Percentiles rank a stretch among this genome's conserved stretches.
phyloP scores from a whole-genome alignment of 1,284 basidiomycete genomes.

The Sparassis latifolia region DNA sequence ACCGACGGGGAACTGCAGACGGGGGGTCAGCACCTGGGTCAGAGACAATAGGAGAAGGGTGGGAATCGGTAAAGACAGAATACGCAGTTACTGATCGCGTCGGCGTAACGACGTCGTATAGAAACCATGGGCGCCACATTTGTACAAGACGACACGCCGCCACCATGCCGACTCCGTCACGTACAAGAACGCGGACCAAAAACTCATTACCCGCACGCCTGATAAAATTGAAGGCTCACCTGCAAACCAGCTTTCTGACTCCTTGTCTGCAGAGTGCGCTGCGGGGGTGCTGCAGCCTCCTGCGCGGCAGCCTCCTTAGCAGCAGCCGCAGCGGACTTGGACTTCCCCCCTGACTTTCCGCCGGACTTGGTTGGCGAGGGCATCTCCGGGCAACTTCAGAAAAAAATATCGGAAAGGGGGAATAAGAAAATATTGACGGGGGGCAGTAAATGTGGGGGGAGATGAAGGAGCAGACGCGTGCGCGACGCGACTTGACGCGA shows the following conservation, averaged over 20 bases:
- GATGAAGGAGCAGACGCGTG: neutral
- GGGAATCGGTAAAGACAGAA: conserved; percentile 5
- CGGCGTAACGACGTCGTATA: too few species aligned
- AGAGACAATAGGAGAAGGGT: neutral
- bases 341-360: conserved; percentile 14
- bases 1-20: conserved; percentile 77
- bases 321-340: conserved; percentile 9
- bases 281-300: conserved; percentile 31
- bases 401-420: too few species aligned
- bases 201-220: too few species aligned
- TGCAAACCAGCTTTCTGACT: conserved; percentile 83
- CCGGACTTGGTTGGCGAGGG: conserved; percentile 15
- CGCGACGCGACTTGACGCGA: conserved; percentile 5
- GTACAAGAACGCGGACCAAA: too few species aligned
- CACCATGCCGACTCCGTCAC: too few species aligned
- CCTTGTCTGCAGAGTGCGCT: conserved; percentile 53
- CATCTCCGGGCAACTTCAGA: conserved; percentile 2
- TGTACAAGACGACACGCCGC: too few species aligned
- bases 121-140: too few species aligned
- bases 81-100: too few species aligned
- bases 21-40: neutral
- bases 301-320: conserved; percentile 17
- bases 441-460: too few species aligned
- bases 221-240: conserved; percentile 35
- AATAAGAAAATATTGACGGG: neutral